Evolutionary conservation across 257 asterid species (phyloP).

Genomic region (Forsythia viridissima): DNA sequence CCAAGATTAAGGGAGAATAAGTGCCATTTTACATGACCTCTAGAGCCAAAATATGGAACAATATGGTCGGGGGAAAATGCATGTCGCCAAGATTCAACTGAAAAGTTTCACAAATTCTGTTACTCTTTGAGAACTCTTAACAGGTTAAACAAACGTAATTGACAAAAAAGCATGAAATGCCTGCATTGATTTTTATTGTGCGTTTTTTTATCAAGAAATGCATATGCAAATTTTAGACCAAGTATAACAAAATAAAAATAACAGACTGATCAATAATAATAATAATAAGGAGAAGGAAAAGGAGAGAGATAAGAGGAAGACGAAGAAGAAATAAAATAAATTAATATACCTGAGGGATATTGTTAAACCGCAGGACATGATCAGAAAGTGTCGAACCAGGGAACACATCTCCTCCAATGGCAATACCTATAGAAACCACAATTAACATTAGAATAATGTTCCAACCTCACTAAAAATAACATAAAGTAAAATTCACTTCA

Average conservation of each 20-base stretch:
- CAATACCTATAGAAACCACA: constrained; percentile 66
- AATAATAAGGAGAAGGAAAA: not conserved
- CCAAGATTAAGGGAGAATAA: constrained; percentile 22
- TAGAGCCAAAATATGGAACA: constrained; percentile 15
- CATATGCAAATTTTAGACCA: not conserved
- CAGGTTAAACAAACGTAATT: not conserved
- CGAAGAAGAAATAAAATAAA: not conserved
- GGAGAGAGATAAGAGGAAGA: not conserved
- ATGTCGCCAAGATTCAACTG: not conserved
- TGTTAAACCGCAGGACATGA: constrained; percentile 96
- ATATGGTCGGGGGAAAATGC: constrained; percentile 5
- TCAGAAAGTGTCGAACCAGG: constrained; percentile 99
- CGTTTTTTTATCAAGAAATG: not conserved
- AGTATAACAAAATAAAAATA: constrained; percentile 6
- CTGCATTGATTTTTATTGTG: not conserved
- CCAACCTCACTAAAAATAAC: constrained; percentile 8
- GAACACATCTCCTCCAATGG: constrained; percentile 99
- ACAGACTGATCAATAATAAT: not conserved
- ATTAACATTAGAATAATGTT: not conserved
- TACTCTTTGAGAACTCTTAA: not conserved
- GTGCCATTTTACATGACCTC: not conserved
- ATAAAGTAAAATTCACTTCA: constrained; percentile 6
- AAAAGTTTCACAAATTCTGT: not conserved
- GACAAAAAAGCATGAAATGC: not conserved
- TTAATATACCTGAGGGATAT: constrained; percentile 83